A percentile compares a stretch with the other conserved stretches of the same genome.
These are phyloP conservation scores for Cladophialophora bantiana DNA, from an alignment of 2,329 filamentous ascomycete genomes.

Conservation along the genomic window DNA sequence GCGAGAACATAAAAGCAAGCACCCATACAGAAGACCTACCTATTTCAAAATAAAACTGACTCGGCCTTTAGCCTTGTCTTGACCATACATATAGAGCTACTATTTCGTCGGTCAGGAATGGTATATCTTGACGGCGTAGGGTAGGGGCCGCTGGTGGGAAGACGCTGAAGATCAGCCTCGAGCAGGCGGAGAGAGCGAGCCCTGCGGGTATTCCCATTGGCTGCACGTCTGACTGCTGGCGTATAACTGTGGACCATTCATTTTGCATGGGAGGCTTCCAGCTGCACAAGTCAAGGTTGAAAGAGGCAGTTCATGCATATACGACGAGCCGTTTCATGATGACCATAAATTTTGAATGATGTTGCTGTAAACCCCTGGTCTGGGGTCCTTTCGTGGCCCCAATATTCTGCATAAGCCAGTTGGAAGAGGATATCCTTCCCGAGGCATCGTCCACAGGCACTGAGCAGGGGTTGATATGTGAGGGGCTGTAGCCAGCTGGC, in stretches of 20 bases:
- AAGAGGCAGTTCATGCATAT: constrained; percentile 1
- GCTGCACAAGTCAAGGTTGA: constrained; percentile 1
- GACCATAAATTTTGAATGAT: constrained; percentile 6
- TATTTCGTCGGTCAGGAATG: neutral
- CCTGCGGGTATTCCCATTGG: constrained; percentile 5
- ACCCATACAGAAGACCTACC: neutral
- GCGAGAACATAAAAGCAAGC: neutral
- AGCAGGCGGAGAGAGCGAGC: neutral
- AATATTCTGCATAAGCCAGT: constrained; percentile 1
- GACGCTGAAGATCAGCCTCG: constrained; percentile 4
- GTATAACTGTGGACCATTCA: constrained; percentile 23
- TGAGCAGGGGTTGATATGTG: neutral
- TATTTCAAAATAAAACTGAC: neutral
- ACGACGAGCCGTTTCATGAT: neutral
- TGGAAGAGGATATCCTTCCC: neutral
- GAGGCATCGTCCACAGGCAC: neutral
- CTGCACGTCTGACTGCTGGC: neutral
- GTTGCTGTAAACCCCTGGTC: neutral
- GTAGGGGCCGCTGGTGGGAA: neutral
- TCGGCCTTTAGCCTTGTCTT: neutral
- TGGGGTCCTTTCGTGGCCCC: constrained; percentile 6
- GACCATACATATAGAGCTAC: neutral
- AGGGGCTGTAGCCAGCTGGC: neutral
- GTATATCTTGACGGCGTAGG: neutral
- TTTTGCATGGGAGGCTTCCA: neutral